Evolutionary conservation across 768 basidiomycete species (phyloP), one percentile per base, ranked within the genome.

Genomic region (Amanita fuliginea): DNA sequence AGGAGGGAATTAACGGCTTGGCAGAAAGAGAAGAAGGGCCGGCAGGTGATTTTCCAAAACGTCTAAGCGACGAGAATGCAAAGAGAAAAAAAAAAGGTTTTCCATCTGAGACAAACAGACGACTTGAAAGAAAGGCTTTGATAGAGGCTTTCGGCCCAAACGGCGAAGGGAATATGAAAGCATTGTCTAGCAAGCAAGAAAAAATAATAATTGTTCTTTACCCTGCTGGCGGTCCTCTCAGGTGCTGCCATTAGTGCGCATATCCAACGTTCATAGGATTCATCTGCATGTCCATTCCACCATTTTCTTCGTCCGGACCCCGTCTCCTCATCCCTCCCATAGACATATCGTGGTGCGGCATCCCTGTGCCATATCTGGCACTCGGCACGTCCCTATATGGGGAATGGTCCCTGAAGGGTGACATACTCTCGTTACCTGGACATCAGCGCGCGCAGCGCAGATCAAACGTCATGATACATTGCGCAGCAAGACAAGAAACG

Each of bases 241-340:
- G 18, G n/a, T 16, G n/a, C 19, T 16, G 18, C 32, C 1, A 21
- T 62, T 57, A 65, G 39, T 54, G 57, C 51, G 68, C 68, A 59
- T 57, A 69, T 50, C 64, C 68, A 47, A 67, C 64, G 49, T 64
- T 63, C 1, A 47, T 47, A 13, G 46, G 36, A n/a, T 19, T 47
- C 45, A 46, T 35, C 24, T 35, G 46, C 64, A 68, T 58, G 57
- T 68, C 67, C 35, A 66, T 54, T 40, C 61, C 62, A 21, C 63
- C 45, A 16, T 19, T 46, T 21, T 51, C 63, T 30, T 63, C 65
- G 2, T 61, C 59, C 2, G 56, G 61, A 11, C 53, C 57, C 32
- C 57, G 54, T 54, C 62, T 54, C 54, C 61, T 55, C 41, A 52
- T 56, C 49, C 39, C 56, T 55, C 8, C 54, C 37, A 40, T 56